These are phyloP conservation scores for Clathrospora elynae DNA, from an alignment of 2,329 filamentous ascomycete genomes.

Conservation along the genomic window DNA sequence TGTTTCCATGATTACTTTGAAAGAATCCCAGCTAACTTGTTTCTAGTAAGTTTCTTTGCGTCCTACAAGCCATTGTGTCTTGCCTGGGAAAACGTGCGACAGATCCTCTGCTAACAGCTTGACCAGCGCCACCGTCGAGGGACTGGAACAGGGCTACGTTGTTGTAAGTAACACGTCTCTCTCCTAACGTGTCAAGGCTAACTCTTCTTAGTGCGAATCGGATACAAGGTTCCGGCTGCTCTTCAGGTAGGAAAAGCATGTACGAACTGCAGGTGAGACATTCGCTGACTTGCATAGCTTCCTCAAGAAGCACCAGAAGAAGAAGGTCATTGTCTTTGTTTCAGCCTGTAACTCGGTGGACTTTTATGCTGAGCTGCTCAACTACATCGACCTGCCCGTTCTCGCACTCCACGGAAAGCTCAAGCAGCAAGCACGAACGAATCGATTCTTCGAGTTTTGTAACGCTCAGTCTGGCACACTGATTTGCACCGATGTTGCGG, in stretches of 20 bases:
- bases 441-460: conserved; percentile 96
- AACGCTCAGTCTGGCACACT: conserved; percentile 84
- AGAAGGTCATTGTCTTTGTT: conserved; percentile 98
- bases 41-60: too few relatives aligned
- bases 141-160: conserved; percentile 94
- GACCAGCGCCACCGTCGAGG: conserved; percentile 90
- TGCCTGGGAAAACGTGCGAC: too few relatives aligned
- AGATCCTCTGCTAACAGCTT: too few relatives aligned
- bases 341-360: conserved; percentile 86
- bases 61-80: too few relatives aligned
- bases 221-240: conserved; percentile 93
- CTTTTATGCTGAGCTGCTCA: conserved; percentile 91
- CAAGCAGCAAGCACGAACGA: conserved; percentile 98
- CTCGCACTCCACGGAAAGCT: conserved; percentile 88
- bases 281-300: too few relatives aligned
- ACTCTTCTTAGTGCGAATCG: conserved; percentile 85
- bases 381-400: conserved; percentile 94
- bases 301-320: conserved; percentile 87
- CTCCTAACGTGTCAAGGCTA: too few relatives aligned
- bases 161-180: too few relatives aligned
- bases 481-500: conserved; percentile 96
- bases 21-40: too few relatives aligned
- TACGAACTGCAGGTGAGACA: too few relatives aligned
- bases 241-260: too few relatives aligned
- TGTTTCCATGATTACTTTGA: too few relatives aligned